Conservation (phyloP, 2,329 filamentous ascomycete genomes). For the Endothia cerciana region DNA sequence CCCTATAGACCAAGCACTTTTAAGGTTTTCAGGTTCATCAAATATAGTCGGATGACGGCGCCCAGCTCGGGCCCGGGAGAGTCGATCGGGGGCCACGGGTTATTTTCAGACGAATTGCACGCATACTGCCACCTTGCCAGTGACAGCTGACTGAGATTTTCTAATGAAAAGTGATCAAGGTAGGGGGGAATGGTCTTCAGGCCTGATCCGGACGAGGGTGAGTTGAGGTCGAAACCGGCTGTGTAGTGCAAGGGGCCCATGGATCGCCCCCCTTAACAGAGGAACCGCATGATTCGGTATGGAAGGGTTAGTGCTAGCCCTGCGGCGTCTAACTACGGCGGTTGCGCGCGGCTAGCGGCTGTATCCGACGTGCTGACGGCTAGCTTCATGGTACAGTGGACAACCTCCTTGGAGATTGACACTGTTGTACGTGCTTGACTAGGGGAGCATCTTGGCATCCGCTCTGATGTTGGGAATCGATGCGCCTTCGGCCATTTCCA, state of each 20-base stretch:
- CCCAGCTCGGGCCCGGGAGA: not conserved
- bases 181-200: not conserved
- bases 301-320: not conserved
- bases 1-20: not conserved
- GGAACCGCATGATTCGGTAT: not conserved
- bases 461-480: no score
- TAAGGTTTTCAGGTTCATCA: not conserved
- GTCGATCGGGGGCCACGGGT: not conserved
- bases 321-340: not conserved
- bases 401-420: no score
- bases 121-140: not conserved
- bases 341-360: conserved; percentile 1
- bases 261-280: not conserved
- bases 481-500: no score
- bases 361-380: not conserved
- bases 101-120: not conserved
- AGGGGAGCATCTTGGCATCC: no score
- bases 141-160: not conserved
- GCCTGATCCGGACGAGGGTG: not conserved
- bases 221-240: not conserved
- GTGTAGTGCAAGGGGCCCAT: not conserved
- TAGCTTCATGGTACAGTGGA: no score
- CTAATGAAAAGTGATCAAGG: not conserved
- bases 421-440: no score
- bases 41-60: not conserved